Conservation (phyloP, 2,329 filamentous ascomycete genomes). For the Cytospora paraplurivora region DNA sequence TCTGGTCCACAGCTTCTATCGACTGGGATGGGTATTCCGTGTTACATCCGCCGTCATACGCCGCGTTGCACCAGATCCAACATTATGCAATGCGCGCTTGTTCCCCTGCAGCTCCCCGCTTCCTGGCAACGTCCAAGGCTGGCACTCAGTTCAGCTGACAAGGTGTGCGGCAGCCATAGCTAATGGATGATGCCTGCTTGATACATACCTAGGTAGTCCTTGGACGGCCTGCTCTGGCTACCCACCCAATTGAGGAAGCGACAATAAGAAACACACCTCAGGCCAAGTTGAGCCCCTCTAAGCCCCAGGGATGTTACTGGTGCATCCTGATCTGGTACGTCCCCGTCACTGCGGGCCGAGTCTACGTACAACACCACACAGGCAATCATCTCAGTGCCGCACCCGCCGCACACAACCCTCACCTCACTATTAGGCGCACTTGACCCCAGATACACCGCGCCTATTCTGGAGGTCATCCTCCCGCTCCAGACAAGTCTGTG, state of each 20-base stretch:
- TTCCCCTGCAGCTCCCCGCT: constrained; percentile 1
- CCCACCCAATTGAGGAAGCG: constrained; percentile 7
- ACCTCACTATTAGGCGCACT: constrained; percentile 1
- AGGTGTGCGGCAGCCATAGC: neutral
- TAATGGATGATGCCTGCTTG: neutral
- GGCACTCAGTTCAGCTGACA: neutral
- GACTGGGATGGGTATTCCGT: constrained; percentile 3
- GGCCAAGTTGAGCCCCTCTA: constrained; percentile 19
- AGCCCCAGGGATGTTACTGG: constrained; percentile 18
- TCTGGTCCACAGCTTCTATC: neutral
- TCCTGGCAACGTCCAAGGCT: constrained; percentile 4
- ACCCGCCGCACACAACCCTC: neutral
- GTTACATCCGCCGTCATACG: neutral
- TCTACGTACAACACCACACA: constrained; percentile 3
- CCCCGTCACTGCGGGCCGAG: constrained; percentile 5
- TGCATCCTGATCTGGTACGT: constrained; percentile 21
- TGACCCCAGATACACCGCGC: constrained; percentile 8
- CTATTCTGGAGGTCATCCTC: constrained; percentile 5
- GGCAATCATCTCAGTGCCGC: neutral
- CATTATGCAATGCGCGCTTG: constrained; percentile 11
- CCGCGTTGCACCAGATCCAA: constrained; percentile 5
- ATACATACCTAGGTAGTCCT: neutral
- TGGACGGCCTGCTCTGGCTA: neutral
- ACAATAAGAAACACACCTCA: constrained; percentile 12
- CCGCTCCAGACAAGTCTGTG: neutral